phyloP scores from a whole-genome alignment of 371 early-diverging fungal genomes.

The Mucor saturninus region DNA sequence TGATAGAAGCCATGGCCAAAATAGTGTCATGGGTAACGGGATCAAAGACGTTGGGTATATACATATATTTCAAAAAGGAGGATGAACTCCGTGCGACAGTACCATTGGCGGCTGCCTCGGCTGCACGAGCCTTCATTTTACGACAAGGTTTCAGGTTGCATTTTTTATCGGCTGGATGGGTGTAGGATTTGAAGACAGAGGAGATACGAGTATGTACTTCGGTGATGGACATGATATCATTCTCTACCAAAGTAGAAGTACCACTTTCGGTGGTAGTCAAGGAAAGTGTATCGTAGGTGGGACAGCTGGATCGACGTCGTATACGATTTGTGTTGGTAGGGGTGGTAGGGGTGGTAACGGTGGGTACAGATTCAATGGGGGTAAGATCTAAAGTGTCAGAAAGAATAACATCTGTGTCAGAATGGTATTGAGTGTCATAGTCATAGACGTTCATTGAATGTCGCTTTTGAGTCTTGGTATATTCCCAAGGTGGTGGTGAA shows the following conservation, averaged over 20 bases:
- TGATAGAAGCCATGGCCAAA: conserved; percentile 25
- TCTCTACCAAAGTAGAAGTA: conserved; percentile 11
- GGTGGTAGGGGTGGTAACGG: background rate
- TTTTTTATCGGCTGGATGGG: conserved; percentile 20
- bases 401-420: conserved; percentile 14
- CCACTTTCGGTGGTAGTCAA: background rate
- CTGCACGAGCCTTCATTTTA: conserved; percentile 20
- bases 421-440: conserved; percentile 9
- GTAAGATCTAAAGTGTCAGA: conserved; percentile 20
- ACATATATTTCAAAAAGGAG: conserved; percentile 19
- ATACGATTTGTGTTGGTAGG: background rate
- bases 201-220: conserved; percentile 20
- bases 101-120: conserved; percentile 25
- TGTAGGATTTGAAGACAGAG: conserved; percentile 16
- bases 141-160: conserved; percentile 22
- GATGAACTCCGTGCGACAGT: background rate
- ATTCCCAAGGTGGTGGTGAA: conserved; percentile 25
- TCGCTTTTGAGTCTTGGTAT: background rate
- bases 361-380: conserved; percentile 5
- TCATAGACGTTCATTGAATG: background rate
- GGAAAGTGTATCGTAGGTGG: conserved; percentile 5
- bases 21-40: conserved; percentile 25
- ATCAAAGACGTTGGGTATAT: conserved; percentile 34
- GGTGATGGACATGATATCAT: conserved; percentile 24
- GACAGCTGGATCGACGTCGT: conserved; percentile 27